Evolutionary conservation across 2,329 filamentous ascomycete genomes (phyloP).

Genomic region (Hypoxylon sp.): DNA sequence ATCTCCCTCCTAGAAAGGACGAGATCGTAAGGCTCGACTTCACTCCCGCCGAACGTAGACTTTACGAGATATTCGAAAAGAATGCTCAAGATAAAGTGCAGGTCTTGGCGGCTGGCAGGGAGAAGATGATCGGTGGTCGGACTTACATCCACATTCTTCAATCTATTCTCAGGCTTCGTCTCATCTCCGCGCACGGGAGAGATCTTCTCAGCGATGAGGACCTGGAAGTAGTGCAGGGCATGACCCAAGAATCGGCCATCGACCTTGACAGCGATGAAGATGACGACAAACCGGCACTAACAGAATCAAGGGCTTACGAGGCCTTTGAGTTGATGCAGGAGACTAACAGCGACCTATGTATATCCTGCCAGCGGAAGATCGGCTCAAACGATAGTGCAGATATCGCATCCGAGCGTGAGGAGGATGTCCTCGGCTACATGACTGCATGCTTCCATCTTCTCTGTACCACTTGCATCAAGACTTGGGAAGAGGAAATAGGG

Average conservation of each 20-base stretch:
- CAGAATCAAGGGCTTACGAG: conserved; percentile 83
- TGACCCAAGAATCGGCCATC: conserved; percentile 88
- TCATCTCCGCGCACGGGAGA: conserved; percentile 94
- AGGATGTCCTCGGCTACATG: conserved; percentile 81
- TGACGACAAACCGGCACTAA: conserved; percentile 70
- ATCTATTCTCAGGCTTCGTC: conserved; percentile 87
- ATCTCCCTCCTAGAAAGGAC: conserved; percentile 82
- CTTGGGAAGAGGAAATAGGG: conserved; percentile 70
- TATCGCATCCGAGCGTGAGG: conserved; percentile 71
- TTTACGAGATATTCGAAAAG: conserved; percentile 88
- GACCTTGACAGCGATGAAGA: conserved; percentile 87
- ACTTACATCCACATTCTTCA: conserved; percentile 96
- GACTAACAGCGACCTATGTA: conserved; percentile 82
- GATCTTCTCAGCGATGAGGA: conserved; percentile 91
- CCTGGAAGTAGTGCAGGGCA: conserved; percentile 82
- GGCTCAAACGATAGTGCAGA: conserved; percentile 67
- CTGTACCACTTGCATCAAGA: conserved; percentile 79
- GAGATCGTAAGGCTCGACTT: conserved; percentile 82
- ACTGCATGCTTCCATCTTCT: conserved; percentile 90
- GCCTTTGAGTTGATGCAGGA: conserved; percentile 89
- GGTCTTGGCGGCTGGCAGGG: conserved; percentile 75
- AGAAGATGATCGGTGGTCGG: conserved; percentile 81
- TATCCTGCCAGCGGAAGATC: conserved; percentile 77
- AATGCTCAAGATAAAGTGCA: conserved; percentile 86
- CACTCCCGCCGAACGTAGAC: conserved; percentile 77